Base-by-base conservation (phyloP, 805 yeast species). In the Kluyveromyces starmeri region DNA sequence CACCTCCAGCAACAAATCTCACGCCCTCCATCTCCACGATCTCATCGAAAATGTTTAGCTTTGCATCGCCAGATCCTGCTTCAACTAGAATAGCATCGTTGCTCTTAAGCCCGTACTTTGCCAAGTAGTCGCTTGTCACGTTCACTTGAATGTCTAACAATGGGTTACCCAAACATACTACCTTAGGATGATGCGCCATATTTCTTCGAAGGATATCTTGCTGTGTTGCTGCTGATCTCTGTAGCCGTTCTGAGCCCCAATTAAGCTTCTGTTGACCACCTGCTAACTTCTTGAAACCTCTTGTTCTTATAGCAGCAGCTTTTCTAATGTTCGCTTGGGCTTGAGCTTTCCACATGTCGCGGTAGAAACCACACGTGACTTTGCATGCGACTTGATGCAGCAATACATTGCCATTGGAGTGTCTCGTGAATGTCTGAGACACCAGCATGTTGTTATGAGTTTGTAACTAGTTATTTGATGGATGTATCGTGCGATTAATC, bases 1-100 rank as follows among this genome's bases (percentile, higher is more conserved):
- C 99, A 60, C 99, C 99, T 50, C 99, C 99, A 42, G 99, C 98
- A 48, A 89, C 75, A 42, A 77, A 63, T 51, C 75, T 73, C 43
- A 84, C 76, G 40, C 70, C 73, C 23, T 70, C 66, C 57, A 65
- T 65, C 23, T 67, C 60, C 36, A 85, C 64, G 46, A 83, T 72
- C 61, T 92, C 97, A 39, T 73, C 79, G 62, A 69, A 92, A 57
- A 92, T 83, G 36, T 89, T 83, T 75, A 77, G 64, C 66, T 85
- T 96, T 59, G 78, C 71, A 45, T 76, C 86, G 48, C 83, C 94
- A 23, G 75, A 74, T 14, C 47, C 34, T 22, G 55, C 61, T 32
- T 58, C 62, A 27, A 64, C 68, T 45, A 92, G 74, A 50, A 92
- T 86, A 47, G 98, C 97, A 62, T 89, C 97, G 60, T 92, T 81